Base-by-base conservation (phyloP, 768 basidiomycete genomes). In the Cubamyces lactineus region DNA sequence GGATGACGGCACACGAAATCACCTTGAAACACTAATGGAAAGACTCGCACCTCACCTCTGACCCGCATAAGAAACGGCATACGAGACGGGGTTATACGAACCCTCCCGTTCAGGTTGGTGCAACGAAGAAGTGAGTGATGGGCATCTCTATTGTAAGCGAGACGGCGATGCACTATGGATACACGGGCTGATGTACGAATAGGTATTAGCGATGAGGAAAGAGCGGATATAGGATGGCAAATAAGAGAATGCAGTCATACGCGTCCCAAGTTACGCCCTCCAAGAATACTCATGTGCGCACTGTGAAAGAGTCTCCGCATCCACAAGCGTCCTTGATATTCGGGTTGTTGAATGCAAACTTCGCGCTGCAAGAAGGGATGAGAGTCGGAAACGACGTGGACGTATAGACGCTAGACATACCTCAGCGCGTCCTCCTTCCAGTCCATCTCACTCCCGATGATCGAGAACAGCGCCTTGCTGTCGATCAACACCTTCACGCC, bases 371-470 rank as follows among this genome's bases (percentile, higher is more conserved):
- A 21, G 21, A n/a, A 34, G 17, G 48, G 12, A 40, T 64, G 61
- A 43, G 63, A 54, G 49, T 53, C 54, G 45, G 30, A 45, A 43
- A 45, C 23, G 28, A 49, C 17, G 19, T n/a, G 5, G 34, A 39
- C 16, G 21, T n/a, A 34, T 40, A 59, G 69, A 38, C 59, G 55
- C 53, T 62, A 55, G 11, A 78, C 87, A 56, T 62, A 91, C 90
- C 94, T 96, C 45, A 99, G 77, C 34, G 86, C 75, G 73, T 96
- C 94, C 78, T 98, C 97, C 62, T 86, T 83, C 97, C 97, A 99
- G 72, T 96, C 94, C 97, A 99, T 99, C 81, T 92, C 92, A 74
- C 94, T 96, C 52, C 97, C 97, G 63, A 99, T 97, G 67, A 99
- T 97, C 61, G 92, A 94, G 73, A 99, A 98, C 65, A 99, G 77